Conservation (phyloP, 352 stramenopile genomes). For the Phytopythium litorale region DNA sequence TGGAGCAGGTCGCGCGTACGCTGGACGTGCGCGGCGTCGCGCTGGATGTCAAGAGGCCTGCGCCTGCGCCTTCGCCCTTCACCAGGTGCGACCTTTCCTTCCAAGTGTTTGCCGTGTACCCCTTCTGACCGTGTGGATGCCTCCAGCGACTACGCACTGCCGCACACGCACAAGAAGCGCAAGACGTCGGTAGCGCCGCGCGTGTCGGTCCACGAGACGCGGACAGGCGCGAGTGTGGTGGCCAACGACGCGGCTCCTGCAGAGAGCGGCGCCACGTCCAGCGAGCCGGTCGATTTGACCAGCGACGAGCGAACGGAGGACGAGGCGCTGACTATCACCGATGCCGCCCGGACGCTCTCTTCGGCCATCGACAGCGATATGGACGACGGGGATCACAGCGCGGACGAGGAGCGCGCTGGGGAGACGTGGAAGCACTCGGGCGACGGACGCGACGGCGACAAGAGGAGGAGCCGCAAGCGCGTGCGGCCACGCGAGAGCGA, state of each 20-base stretch:
- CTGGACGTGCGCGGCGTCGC: conserved; percentile 39
- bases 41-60: conserved; percentile 29
- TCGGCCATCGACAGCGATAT: background rate
- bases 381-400: background rate
- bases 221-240: background rate
- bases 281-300: background rate
- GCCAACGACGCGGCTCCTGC: background rate
- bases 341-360: background rate
- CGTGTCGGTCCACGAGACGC: conserved; percentile 1
- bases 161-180: conserved; percentile 17
- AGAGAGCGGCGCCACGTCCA: background rate
- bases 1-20: conserved; percentile 42
- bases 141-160: conserved; percentile 8
- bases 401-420: background rate
- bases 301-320: background rate
- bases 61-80: conserved; percentile 16
- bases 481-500: conserved; percentile 17
- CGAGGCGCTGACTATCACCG: background rate
- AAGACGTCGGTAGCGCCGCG: conserved; percentile 9
- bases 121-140: background rate
- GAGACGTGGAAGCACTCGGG: background rate
- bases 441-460: conserved; percentile 4
- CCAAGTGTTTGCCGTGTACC: background rate
- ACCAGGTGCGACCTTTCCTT: conserved; percentile 9
- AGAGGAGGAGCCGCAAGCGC: conserved; percentile 33